Percentiles rank a stretch among this genome's conserved stretches.
These are phyloP conservation scores for Agroathelia rolfsii DNA, from an alignment of 1,284 basidiomycete genomes.

Conservation along the genomic window DNA sequence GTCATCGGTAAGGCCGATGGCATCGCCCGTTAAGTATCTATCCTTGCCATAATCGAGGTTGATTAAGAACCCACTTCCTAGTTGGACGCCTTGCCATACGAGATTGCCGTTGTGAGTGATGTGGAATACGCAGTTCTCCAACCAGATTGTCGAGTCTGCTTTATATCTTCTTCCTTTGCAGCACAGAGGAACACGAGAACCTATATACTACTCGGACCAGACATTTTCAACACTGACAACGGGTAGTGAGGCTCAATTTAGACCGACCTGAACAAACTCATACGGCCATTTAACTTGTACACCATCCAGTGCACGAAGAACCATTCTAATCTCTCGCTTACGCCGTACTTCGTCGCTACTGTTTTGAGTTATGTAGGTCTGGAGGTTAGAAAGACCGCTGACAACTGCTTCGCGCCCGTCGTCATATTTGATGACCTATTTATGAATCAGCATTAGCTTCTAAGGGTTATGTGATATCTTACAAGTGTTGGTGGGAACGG, in stretches of 20 bases:
- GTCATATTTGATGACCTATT: conserved; percentile 65
- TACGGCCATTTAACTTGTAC: conserved; percentile 59
- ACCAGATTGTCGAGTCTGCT: conserved; percentile 38
- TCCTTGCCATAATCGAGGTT: conserved; percentile 48
- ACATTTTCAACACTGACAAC: too few relatives aligned
- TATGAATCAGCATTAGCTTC: background rate
- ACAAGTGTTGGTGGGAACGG: conserved; percentile 71
- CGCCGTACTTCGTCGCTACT: conserved; percentile 37
- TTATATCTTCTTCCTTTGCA: conserved; percentile 35
- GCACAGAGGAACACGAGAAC: conserved; percentile 30
- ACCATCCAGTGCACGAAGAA: conserved; percentile 62
- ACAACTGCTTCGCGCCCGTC: conserved; percentile 45
- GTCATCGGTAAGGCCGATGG: conserved; percentile 61
- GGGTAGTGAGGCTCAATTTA: too few relatives aligned
- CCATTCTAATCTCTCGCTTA: conserved; percentile 53
- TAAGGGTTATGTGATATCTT: conserved; percentile 13
- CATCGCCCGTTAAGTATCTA: conserved; percentile 39
- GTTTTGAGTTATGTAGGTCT: conserved; percentile 60
- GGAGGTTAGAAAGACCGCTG: conserved; percentile 39
- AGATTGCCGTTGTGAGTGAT: conserved; percentile 51
- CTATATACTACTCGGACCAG: conserved; percentile 34
- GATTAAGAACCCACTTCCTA: conserved; percentile 66
- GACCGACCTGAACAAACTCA: conserved; percentile 42
- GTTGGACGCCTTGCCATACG: conserved; percentile 45
- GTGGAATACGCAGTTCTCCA: conserved; percentile 38